Percentiles rank a stretch among this genome's conserved stretches.
These are phyloP conservation scores for Candida railenensis DNA, from an alignment of 805 yeast genomes.

Conservation along the genomic window DNA sequence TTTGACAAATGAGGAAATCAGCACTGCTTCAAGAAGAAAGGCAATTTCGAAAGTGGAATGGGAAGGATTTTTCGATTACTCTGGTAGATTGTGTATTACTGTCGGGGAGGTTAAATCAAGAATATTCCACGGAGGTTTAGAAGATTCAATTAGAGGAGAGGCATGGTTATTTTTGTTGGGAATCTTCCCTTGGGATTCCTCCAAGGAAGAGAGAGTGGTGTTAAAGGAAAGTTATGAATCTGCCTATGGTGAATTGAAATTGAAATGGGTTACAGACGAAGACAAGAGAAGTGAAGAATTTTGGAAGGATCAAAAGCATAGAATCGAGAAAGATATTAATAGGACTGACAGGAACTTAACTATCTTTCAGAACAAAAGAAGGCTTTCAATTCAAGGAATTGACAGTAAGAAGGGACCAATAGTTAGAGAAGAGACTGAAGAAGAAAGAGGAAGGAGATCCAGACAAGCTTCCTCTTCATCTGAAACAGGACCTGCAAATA, in stretches of 20 bases:
- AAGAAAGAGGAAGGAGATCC: not conserved
- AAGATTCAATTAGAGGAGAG: slow-evolving; percentile 54
- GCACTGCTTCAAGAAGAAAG: slow-evolving; percentile 61
- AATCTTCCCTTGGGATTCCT: slow-evolving; percentile 87
- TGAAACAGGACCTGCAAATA: not conserved
- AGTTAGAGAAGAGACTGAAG: slow-evolving; percentile 7
- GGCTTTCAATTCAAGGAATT: slow-evolving; percentile 30
- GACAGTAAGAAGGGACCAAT: slow-evolving; percentile 16
- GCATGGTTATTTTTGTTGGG: slow-evolving; percentile 87
- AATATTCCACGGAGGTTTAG: slow-evolving; percentile 88
- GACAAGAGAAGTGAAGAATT: slow-evolving; percentile 54
- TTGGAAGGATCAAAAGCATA: slow-evolving; percentile 85
- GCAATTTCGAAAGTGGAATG: slow-evolving; percentile 74
- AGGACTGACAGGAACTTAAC: slow-evolving; percentile 83
- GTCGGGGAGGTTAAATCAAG: slow-evolving; percentile 75
- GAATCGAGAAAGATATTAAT: slow-evolving; percentile 91
- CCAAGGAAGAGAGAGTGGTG: slow-evolving; percentile 63
- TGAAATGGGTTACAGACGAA: slow-evolving; percentile 63
- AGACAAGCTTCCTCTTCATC: not conserved
- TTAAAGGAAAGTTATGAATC: slow-evolving; percentile 54
- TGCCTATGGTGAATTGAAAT: slow-evolving; percentile 63
- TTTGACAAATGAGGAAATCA: slow-evolving; percentile 58
- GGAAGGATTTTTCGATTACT: slow-evolving; percentile 76
- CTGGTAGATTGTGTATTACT: slow-evolving; percentile 74
- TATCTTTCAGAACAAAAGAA: slow-evolving; percentile 52